These are phyloP conservation scores for Nelumbo lutea DNA, from an alignment of 164 flowering plant species.

Conservation along the genomic window DNA sequence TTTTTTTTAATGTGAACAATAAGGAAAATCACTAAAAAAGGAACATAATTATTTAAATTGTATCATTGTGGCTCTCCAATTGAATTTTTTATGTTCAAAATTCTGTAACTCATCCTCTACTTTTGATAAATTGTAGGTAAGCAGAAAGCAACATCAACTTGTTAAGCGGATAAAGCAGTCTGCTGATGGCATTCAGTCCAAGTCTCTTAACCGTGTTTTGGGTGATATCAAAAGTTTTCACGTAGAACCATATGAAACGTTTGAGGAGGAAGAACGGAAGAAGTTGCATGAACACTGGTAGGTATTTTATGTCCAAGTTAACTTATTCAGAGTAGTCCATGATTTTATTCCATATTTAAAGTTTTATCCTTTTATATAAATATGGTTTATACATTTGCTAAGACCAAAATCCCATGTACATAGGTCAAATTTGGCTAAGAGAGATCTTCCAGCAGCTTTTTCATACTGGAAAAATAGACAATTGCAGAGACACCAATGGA, in stretches of 20 bases:
- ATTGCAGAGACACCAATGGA: slow-evolving; percentile 27
- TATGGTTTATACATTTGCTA: background rate
- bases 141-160: slow-evolving; percentile 67
- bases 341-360: no score
- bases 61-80: background rate
- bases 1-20: background rate
- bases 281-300: slow-evolving; percentile 81
- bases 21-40: no score
- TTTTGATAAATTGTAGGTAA: slow-evolving; percentile 46
- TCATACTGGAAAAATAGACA: slow-evolving; percentile 40
- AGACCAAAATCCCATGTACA: background rate
- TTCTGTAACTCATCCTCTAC: slow-evolving; percentile 3
- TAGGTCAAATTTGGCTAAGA: slow-evolving; percentile 60
- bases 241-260: slow-evolving; percentile 67
- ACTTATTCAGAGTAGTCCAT: background rate
- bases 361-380: no score
- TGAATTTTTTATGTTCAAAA: background rate
- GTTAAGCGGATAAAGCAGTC: slow-evolving; percentile 67
- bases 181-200: slow-evolving; percentile 59
- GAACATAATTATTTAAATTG: no score
- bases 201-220: slow-evolving; percentile 55
- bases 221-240: slow-evolving; percentile 55
- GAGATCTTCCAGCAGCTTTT: slow-evolving; percentile 58
- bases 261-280: slow-evolving; percentile 70
- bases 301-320: slow-evolving; percentile 18